Conservation (phyloP, 1,284 basidiomycete species). For the Microbotryum violaceum region DNA sequence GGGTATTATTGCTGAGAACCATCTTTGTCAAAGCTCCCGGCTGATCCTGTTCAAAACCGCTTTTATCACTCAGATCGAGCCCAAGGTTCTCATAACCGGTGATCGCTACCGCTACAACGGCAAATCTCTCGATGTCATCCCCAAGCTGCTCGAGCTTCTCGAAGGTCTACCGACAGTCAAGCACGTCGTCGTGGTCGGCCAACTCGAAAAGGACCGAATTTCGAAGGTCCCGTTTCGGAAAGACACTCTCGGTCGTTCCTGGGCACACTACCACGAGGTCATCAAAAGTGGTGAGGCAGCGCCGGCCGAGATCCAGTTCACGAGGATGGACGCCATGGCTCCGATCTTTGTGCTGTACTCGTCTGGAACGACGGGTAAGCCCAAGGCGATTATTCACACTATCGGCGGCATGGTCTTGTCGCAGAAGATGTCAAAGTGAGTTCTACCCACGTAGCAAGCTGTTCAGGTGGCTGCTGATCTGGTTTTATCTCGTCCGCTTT, state of each 20-base stretch:
- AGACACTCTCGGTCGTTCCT: conserved; percentile 5
- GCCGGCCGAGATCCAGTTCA: conserved; percentile 33
- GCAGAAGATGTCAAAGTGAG: conserved; percentile 26
- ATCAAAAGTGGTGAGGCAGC: conserved; percentile 14
- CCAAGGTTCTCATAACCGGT: conserved; percentile 41
- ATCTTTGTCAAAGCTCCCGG: too few species aligned
- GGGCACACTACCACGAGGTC: conserved; percentile 21
- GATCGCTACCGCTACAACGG: conserved; percentile 40
- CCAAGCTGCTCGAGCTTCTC: conserved; percentile 35
- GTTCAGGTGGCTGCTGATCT: neutral
- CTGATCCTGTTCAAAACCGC: neutral
- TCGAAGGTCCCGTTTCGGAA: conserved; percentile 24
- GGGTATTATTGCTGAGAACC: conserved; percentile 9
- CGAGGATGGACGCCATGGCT: conserved; percentile 25
- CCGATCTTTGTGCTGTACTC: conserved; percentile 27
- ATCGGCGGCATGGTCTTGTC: conserved; percentile 33
- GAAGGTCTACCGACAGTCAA: conserved; percentile 34
- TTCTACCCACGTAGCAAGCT: neutral
- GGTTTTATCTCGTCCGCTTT: too few species aligned
- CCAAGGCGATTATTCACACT: conserved; percentile 41
- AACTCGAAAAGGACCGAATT: conserved; percentile 32
- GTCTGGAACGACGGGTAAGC: conserved; percentile 42
- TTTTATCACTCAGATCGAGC: conserved; percentile 35
- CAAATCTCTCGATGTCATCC: conserved; percentile 34
- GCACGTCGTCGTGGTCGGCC: conserved; percentile 36